phyloP scores from a whole-genome alignment of 1,284 basidiomycete genomes.

The Microbotryum intermedium region DNA sequence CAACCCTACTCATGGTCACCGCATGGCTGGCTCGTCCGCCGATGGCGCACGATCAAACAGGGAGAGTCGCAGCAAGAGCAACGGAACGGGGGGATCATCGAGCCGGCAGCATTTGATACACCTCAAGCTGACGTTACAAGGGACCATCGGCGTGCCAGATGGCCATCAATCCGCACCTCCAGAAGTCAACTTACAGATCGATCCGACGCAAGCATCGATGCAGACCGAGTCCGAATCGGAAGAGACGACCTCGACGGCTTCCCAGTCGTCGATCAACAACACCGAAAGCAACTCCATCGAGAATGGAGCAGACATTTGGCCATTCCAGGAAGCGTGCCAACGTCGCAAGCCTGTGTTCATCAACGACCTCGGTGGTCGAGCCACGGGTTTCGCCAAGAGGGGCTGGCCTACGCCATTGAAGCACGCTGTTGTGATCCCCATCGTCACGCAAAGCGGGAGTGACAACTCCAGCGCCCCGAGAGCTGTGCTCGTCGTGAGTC shows the following conservation, averaged over 20 bases:
- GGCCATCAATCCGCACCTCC: slow-evolving; percentile 19
- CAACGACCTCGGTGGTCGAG: slow-evolving; percentile 22
- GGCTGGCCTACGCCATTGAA: slow-evolving; percentile 40
- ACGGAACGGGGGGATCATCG: too few species aligned
- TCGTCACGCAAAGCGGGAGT: slow-evolving; percentile 31
- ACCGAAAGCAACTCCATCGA: neutral
- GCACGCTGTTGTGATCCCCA: slow-evolving; percentile 40
- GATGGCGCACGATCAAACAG: too few species aligned
- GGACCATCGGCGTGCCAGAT: slow-evolving; percentile 14
- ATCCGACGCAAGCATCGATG: slow-evolving; percentile 8
- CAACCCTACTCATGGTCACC: slow-evolving; percentile 7
- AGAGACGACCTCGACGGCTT: slow-evolving; percentile 5
- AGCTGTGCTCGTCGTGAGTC: slow-evolving; percentile 31
- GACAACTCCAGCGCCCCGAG: slow-evolving; percentile 34
- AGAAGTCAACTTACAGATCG: slow-evolving; percentile 19
- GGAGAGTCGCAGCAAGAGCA: neutral
- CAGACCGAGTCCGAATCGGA: slow-evolving; percentile 9
- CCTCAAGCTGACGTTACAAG: too few species aligned
- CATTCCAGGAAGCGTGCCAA: slow-evolving; percentile 23
- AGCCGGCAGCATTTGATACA: too few species aligned
- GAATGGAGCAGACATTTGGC: slow-evolving; percentile 6
- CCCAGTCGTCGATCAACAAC: slow-evolving; percentile 10
- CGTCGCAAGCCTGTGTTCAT: slow-evolving; percentile 21
- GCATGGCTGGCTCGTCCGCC: slow-evolving; percentile 1
- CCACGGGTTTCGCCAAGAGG: slow-evolving; percentile 7